Base-by-base conservation (phyloP, 2,329 filamentous ascomycete genomes). In the Claviceps capensis region DNA sequence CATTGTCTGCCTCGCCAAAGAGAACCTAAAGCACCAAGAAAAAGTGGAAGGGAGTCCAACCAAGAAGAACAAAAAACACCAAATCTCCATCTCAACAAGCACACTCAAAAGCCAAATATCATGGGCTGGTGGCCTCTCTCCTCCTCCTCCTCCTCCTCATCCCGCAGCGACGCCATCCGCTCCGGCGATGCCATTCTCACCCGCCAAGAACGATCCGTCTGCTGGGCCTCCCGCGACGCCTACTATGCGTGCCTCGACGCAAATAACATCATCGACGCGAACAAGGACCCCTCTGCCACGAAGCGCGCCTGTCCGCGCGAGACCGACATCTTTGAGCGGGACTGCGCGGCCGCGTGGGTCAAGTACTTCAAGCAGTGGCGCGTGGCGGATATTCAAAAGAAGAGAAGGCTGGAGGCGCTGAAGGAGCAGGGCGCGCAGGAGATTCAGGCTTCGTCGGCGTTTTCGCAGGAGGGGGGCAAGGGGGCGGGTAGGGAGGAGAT, bases 351-450 rank as follows among this genome's bases (percentile, higher is more conserved):
- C 54, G 90, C 89, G 65, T 98, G 93, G 93, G 93, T 96, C 55
- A 88, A 89, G 70, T 97, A 98, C 69, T 98, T 98, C 72, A 96
- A 97, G 75, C 90, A 96, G 69, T 86, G 89, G 71, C 78, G 93
- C 62, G 88, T 97, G 38, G 91, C 94, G 70, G 93, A 98, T 60
- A 78, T 86, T 63, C 86, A 95, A 61, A 88, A 91, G 69, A 84
- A 86, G 63, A 75, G 83, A 69, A 85, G 88, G 23, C 72, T 95
- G 57, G 83, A 85, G 61, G 80, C 81, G 64, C 78, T 95, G 60
- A 77, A 85, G 64, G 77, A 75, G 47, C 84, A 91, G 66, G 85
- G 86, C 56, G 87, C 85, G 13, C 73, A 77, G 57, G 75, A 78
- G 67, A 75, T 87, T 65, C 66, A 67, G 14, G 67, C 71, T 6